These are phyloP conservation scores for Ormosia emarginata DNA, from an alignment of 306 rosid species.

Conservation along the genomic window DNA sequence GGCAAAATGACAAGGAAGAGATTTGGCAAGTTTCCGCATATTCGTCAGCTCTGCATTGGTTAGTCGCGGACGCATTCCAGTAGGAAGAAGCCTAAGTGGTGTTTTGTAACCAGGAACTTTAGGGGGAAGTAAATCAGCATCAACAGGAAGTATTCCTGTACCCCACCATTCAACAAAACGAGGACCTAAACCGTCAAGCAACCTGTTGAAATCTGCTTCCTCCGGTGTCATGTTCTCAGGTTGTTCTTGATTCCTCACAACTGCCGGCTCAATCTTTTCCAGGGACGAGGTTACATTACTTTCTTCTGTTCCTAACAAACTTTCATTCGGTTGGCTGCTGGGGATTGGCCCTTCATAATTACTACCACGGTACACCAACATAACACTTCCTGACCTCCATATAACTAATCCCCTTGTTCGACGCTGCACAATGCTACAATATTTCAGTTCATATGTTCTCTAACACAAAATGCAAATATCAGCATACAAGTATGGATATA, in stretches of 20 bases:
- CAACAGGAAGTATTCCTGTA: constrained; percentile 87
- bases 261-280: constrained; percentile 34
- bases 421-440: constrained; percentile 64
- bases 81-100: constrained; percentile 90
- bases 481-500: neutral
- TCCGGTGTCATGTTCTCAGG: constrained; percentile 55
- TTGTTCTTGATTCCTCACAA: constrained; percentile 29
- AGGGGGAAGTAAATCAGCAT: constrained; percentile 87
- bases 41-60: constrained; percentile 80
- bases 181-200: constrained; percentile 84
- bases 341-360: constrained; percentile 60
- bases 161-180: constrained; percentile 99
- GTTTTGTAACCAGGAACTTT: constrained; percentile 77
- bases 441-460: constrained; percentile 42
- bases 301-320: neutral
- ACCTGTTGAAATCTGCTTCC: constrained; percentile 65
- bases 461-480: neutral
- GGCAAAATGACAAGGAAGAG: constrained; percentile 95
- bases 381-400: constrained; percentile 89
- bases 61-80: constrained; percentile 69
- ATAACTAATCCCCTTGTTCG: constrained; percentile 87
- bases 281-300: constrained; percentile 12
- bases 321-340: constrained; percentile 23
- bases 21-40: constrained; percentile 71
- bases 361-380: constrained; percentile 87